Evolutionary conservation across 2,329 filamentous ascomycete genomes (phyloP).

Genomic region (Trichoderma polysporum): DNA sequence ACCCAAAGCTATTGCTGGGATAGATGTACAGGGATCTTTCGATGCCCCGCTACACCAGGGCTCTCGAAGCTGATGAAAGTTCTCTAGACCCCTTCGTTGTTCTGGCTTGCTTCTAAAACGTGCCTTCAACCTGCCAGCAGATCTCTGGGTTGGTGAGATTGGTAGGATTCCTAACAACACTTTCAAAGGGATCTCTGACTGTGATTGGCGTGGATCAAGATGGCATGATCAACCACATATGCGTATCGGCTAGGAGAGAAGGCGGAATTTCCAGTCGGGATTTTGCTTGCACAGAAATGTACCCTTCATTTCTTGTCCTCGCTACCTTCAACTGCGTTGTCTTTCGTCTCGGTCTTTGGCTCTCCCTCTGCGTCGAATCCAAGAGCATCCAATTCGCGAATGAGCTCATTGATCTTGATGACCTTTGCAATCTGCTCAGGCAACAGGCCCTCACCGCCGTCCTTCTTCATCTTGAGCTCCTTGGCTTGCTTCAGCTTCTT

Average conservation of each 20-base stretch:
- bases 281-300: background rate
- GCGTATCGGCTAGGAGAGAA: background rate
- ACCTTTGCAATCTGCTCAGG: constrained; percentile 98
- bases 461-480: constrained; percentile 88
- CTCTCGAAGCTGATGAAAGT: background rate
- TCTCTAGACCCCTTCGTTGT: background rate
- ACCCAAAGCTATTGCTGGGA: background rate
- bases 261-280: background rate
- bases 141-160: background rate
- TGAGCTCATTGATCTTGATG: constrained; percentile 92
- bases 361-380: constrained; percentile 82
- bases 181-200: background rate
- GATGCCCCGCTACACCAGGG: background rate
- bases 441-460: constrained; percentile 76
- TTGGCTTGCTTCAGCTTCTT: constrained; percentile 95
- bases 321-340: constrained; percentile 12
- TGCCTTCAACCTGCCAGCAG: background rate
- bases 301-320: constrained; percentile 29
- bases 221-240: background rate
- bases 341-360: constrained; percentile 36
- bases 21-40: constrained; percentile 3
- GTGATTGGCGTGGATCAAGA: background rate
- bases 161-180: background rate
- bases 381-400: constrained; percentile 80
- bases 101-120: background rate